A percentile compares a stretch with the other conserved stretches of the same genome.
Conservation (phyloP, 163 green algal species). For the Chlorella variabilis region DNA sequence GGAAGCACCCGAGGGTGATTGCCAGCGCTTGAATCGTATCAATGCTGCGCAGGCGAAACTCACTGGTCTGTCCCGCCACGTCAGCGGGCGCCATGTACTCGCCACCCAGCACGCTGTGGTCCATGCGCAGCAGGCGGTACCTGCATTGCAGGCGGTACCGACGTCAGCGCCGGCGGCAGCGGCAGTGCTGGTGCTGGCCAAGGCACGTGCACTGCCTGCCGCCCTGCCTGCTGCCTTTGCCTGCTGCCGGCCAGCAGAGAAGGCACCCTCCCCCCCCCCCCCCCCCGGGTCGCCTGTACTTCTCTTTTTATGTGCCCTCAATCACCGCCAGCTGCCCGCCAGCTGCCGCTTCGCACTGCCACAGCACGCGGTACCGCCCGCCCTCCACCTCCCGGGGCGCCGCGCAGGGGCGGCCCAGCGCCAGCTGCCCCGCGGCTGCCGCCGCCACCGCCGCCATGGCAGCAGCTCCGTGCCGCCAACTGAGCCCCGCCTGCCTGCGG, state of each 20-base stretch:
- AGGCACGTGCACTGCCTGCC: too few relatives aligned
- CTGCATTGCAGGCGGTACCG: not conserved
- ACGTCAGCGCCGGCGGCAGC: not conserved
- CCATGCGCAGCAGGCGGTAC: conserved; percentile 38
- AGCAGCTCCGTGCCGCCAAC: not conserved
- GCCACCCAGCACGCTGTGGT: conserved; percentile 44
- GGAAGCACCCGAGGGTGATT: too few relatives aligned
- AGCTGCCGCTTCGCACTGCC: conserved; percentile 5
- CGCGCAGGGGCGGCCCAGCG: too few relatives aligned
- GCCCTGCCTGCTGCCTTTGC: too few relatives aligned
- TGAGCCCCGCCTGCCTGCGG: not conserved
- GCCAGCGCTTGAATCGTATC: too few relatives aligned
- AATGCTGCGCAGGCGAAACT: too few relatives aligned
- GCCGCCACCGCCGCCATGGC: not conserved
- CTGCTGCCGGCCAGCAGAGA: too few relatives aligned
- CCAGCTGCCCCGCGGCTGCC: not conserved
- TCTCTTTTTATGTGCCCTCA: conserved; percentile 8
- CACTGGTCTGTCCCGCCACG: conserved; percentile 21
- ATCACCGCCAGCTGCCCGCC: conserved; percentile 20
- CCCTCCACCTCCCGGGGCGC: not conserved
- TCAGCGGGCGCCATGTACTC: conserved; percentile 23
- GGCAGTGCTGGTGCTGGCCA: too few relatives aligned
- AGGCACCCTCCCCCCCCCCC: too few relatives aligned
- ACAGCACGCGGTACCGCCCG: conserved; percentile 6
- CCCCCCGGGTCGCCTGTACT: conserved; percentile 37